Base-by-base conservation (phyloP, 257 asterid genomes). In the Primulina huaijiensis region DNA sequence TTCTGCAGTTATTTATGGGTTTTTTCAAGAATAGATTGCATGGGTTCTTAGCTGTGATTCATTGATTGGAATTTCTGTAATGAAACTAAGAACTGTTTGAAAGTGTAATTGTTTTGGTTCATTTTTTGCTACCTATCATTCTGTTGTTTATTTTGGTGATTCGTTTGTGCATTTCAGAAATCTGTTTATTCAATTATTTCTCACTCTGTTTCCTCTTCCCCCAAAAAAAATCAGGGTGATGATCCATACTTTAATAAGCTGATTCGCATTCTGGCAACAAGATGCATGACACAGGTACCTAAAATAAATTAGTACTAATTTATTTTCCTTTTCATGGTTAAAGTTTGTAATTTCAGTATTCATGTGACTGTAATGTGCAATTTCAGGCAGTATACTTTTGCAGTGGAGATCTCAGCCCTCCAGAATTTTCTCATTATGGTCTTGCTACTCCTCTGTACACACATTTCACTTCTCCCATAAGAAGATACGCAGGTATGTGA, bases 231-330 rank as follows among this genome's bases (percentile, higher is more conserved):
- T 46, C 87, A 92, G 98, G 94, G 95, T 23, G 83, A 76, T 57
- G 99, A 94, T 81, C 97, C 97, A 37, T 94, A 91, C 86, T 91
- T 94, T 62, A 94, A 94, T 80, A 94, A 94, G 85, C 83, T 94
- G 77, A 91, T 94, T 56, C 97, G 99, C 38, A 94, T 94, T 78
- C 87, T 94, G 84, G 92, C 99, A 43, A 91, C 99, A 69, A 91
- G 99, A 79, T 94, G 99, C 96, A 94, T 94, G 99, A 78, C 97
- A 33, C 99, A 94, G 99, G 99, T 93, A 82, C 76, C 70, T 70
- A 34, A 43, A 71, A 53, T 71, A 62, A 64, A 65, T 50, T 14
- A 19, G 60, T 46, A 12, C 30, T 57, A 50, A 46, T 43, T 21
- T 68, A 34, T 65, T 29, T 40, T 21, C 56, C 72, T 62, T 37